These are phyloP conservation scores for Geranomyces michiganensis DNA, from an alignment of 192 early-diverging fungal genomes.

Conservation along the genomic window DNA sequence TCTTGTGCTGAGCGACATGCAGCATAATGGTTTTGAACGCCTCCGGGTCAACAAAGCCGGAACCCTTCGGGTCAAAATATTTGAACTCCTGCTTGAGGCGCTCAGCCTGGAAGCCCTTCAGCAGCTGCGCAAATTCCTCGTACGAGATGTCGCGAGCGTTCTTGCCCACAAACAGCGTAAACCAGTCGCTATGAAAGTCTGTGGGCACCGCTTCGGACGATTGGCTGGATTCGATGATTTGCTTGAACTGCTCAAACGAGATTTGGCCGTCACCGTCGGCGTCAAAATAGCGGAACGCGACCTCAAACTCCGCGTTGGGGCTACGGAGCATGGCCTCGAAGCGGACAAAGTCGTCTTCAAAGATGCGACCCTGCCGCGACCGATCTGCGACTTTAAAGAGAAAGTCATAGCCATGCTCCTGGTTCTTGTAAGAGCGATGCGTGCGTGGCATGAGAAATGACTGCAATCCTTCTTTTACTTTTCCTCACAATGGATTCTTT, in stretches of 20 bases:
- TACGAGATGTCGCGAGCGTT: conserved; percentile 62
- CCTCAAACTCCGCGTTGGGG: conserved; percentile 75
- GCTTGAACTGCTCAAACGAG: conserved; percentile 70
- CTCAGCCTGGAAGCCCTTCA: conserved; percentile 72
- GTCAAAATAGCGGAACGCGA: conserved; percentile 72
- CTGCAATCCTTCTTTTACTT: no score
- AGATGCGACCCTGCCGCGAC: conserved; percentile 15
- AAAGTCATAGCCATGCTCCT: conserved; percentile 58
- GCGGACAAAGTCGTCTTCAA: conserved; percentile 60
- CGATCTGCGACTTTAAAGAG: conserved; percentile 66
- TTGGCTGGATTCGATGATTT: conserved; percentile 56
- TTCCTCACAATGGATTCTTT: no score
- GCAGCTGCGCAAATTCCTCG: conserved; percentile 70
- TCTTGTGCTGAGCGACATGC: conserved; percentile 66
- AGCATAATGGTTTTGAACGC: conserved; percentile 64
- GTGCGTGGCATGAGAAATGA: no score
- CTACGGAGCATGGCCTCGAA: conserved; percentile 64
- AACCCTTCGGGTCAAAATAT: conserved; percentile 65
- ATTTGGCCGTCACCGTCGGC: conserved; percentile 60
- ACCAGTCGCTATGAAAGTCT: conserved; percentile 74
- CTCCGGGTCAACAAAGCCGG: conserved; percentile 63
- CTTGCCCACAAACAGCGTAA: conserved; percentile 69
- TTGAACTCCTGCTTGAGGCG: conserved; percentile 73
- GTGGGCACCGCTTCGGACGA: conserved; percentile 62
- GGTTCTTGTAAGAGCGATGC: conserved; percentile 58